A percentile compares a stretch with the other conserved stretches of the same genome.
Conservation (phyloP, 768 basidiomycete species). For the Chalciporus chontae region DNA sequence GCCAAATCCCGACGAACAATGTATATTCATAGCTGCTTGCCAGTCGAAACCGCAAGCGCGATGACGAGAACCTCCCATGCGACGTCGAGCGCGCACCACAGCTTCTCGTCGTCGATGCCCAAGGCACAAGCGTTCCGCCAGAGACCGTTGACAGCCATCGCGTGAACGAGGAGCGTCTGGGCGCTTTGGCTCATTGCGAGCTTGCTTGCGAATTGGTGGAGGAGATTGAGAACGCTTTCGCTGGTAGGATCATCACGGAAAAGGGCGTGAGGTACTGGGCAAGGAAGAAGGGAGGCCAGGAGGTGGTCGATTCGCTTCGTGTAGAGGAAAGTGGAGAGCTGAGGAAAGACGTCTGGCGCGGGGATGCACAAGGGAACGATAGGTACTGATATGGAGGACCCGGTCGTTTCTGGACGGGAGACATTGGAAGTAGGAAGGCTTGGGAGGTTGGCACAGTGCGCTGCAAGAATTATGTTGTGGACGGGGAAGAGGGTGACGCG, state of each 20-base stretch:
- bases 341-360: conserved; percentile 62
- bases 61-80: conserved; percentile 47
- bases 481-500: conserved; percentile 34
- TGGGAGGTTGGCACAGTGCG: conserved; percentile 30
- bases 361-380: conserved; percentile 70
- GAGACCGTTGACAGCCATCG: conserved; percentile 39
- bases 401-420: conserved; percentile 6
- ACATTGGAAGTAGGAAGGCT: conserved; percentile 17
- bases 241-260: conserved; percentile 23
- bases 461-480: conserved; percentile 35
- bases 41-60: conserved; percentile 35
- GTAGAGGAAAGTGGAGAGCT: conserved; percentile 68
- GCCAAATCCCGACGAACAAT: background rate
- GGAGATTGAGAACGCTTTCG: conserved; percentile 6
- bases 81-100: conserved; percentile 47
- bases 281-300: conserved; percentile 60
- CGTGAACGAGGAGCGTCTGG: conserved; percentile 33
- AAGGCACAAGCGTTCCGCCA: conserved; percentile 51
- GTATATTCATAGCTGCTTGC: conserved; percentile 15
- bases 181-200: conserved; percentile 15
- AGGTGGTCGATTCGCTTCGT: conserved; percentile 57
- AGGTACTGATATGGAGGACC: conserved; percentile 41
- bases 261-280: conserved; percentile 23
- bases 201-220: conserved; percentile 16
- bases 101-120: conserved; percentile 45